These are phyloP conservation scores for Boletellus ananiceps DNA, from an alignment of 768 basidiomycete species.

Conservation along the genomic window DNA sequence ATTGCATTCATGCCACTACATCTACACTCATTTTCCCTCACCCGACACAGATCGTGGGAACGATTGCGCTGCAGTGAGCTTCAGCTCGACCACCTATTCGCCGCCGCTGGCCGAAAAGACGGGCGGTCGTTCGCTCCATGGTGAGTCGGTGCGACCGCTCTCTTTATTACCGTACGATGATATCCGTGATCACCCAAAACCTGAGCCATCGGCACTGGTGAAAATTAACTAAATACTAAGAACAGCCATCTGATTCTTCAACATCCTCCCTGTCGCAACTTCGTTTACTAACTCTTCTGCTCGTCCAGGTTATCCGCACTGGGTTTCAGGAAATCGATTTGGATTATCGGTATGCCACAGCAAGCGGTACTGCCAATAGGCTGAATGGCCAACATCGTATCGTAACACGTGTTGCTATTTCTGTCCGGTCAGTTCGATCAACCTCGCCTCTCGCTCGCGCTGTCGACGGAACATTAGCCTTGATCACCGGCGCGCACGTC, in stretches of 20 bases:
- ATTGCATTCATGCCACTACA: too few species aligned
- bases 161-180: conserved; percentile 14
- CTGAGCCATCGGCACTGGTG: conserved; percentile 32
- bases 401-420: conserved; percentile 1
- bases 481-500: neutral
- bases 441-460: conserved; percentile 54
- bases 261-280: neutral
- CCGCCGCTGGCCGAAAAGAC: too few species aligned
- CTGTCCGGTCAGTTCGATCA: conserved; percentile 34
- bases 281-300: conserved; percentile 11
- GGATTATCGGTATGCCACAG: neutral
- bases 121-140: too few species aligned
- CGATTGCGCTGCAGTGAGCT: too few species aligned
- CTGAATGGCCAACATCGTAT: neutral
- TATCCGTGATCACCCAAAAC: conserved; percentile 18
- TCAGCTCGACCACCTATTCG: too few species aligned
- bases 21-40: too few species aligned
- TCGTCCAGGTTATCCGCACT: conserved; percentile 1
- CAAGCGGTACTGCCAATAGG: neutral
- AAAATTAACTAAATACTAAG: conserved; percentile 29
- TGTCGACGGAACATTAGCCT: conserved; percentile 14
- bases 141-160: too few species aligned
- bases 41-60: too few species aligned
- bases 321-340: neutral
- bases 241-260: conserved; percentile 31